A percentile compares a stretch with the other conserved stretches of the same genome.
These are phyloP conservation scores for Senna siamea DNA, from an alignment of 306 rosid genomes.

Conservation along the genomic window DNA sequence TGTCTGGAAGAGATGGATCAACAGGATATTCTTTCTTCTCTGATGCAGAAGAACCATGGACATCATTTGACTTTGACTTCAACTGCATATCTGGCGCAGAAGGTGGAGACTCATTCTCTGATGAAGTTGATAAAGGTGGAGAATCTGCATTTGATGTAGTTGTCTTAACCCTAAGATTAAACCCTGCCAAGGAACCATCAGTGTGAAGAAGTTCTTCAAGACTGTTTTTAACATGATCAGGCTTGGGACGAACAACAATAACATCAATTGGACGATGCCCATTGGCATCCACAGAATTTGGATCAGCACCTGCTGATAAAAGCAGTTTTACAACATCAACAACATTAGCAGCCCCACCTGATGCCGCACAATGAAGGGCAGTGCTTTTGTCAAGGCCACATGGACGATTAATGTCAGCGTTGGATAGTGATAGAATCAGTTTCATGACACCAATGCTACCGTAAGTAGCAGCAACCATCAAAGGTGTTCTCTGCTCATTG, in stretches of 20 bases:
- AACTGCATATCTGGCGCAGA: conserved; percentile 55
- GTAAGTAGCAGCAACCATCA: conserved; percentile 81
- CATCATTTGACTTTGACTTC: conserved; percentile 50
- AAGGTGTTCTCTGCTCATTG: conserved; percentile 65
- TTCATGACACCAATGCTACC: conserved; percentile 67
- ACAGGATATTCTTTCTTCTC: conserved; percentile 76
- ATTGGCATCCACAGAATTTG: conserved; percentile 57
- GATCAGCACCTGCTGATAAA: conserved; percentile 69
- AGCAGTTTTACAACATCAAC: conserved; percentile 63
- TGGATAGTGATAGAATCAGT: conserved; percentile 56
- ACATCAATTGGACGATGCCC: conserved; percentile 62
- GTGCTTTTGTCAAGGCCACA: conserved; percentile 67
- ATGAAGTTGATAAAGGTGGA: conserved; percentile 57
- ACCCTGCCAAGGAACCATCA: conserved; percentile 45
- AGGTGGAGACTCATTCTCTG: conserved; percentile 55
- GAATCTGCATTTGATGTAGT: conserved; percentile 44
- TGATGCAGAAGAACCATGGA: conserved; percentile 45
- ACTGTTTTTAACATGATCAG: conserved; percentile 42
- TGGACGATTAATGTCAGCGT: conserved; percentile 46
- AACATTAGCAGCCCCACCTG: conserved; percentile 72
- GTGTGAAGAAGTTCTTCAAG: conserved; percentile 63
- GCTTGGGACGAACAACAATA: conserved; percentile 60
- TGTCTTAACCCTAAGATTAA: conserved; percentile 40
- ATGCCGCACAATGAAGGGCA: conserved; percentile 79
- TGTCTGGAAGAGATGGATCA: conserved; percentile 76